Base-by-base conservation (phyloP, 140 eudicot genomes). In the Erigeron philadelphicus region DNA sequence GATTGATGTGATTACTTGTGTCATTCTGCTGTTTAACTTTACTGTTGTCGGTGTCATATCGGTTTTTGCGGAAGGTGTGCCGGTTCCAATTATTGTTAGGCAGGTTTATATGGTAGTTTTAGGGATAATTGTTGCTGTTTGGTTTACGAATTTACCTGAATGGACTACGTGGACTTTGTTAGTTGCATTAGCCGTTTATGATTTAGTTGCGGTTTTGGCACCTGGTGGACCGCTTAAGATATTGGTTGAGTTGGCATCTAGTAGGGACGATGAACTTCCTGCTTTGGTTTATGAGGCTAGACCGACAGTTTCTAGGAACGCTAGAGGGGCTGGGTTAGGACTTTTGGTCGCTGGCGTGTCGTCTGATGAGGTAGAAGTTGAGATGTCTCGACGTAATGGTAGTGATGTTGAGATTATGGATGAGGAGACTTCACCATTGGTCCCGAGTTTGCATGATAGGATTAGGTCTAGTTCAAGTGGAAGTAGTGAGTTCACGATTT, bases 141-240 rank as follows among this genome's bases (percentile, higher is more conserved):
- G 99, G 99, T 89, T 94, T 75, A 83, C 99, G 2, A 80, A 80
- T 48, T 67, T 94, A 76, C 99, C 99, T 0, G 99, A 94, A 31
- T 94, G 99, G 99, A 89, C 96, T 4, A 94, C 99, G 4, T 94
- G 99, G 99, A 76, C 81, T 18, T 74, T 94, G 80, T 70, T 94
- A 40, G 85, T 94, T 21, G 97, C 99, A 0, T 66, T 94, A 78
- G 97, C 97, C 9, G 17, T 89, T 46, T 94, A 94, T 75, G 99
- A 94, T 78, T 62, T 94, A 48, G 99, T 86, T 47, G 99, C 99
- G 0, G 99, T 94, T 59, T 79, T 94, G 79, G 97, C 97, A 0
- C 99, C 99, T 0, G 99, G 96, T 66, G 99, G 99, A 12, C 99
- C 99, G 18, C 82, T 94, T 76, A 94, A 85, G 86, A 76, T 94